These are phyloP conservation scores for Hirsutella thompsonii DNA, from an alignment of 2,329 filamentous ascomycete species.

Conservation along the genomic window DNA sequence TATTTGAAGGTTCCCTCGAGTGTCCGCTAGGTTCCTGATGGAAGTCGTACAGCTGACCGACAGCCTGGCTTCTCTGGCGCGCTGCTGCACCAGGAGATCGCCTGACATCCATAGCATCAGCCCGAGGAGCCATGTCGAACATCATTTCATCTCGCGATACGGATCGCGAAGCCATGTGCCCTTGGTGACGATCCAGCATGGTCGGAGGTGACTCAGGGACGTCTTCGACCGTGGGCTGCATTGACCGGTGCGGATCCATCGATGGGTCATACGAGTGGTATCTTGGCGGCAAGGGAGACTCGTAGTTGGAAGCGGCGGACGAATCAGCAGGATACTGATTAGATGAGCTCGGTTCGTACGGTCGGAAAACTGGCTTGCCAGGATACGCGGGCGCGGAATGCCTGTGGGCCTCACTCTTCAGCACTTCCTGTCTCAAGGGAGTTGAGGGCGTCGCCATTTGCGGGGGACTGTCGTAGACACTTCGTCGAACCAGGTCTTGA, in stretches of 20 bases:
- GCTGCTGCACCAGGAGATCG: conserved; percentile 16
- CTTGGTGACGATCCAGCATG: conserved; percentile 12
- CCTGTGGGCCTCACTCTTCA: conserved; percentile 44
- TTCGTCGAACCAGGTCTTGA: conserved; percentile 27
- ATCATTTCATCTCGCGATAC: conserved; percentile 22
- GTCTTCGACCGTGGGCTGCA: conserved; percentile 54
- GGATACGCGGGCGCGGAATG: conserved; percentile 37
- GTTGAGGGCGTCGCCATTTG: conserved; percentile 31
- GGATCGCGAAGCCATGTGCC: conserved; percentile 11
- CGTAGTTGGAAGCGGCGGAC: too few relatives aligned
- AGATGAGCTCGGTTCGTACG: conserved; percentile 33
- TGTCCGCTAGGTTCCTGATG: conserved; percentile 15
- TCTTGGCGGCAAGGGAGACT: conserved; percentile 23
- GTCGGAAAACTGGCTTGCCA: conserved; percentile 38
- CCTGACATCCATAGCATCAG: conserved; percentile 32
- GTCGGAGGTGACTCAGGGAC: conserved; percentile 38
- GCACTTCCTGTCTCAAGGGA: conserved; percentile 45
- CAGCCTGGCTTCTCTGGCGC: conserved; percentile 13
- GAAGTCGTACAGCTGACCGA: conserved; percentile 5
- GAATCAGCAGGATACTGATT: conserved; percentile 14
- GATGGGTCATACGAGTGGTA: conserved; percentile 38
- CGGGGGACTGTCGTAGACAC: conserved; percentile 25
- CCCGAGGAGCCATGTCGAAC: conserved; percentile 25
- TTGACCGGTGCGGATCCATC: conserved; percentile 33
- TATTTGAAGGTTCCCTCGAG: conserved; percentile 21